Evolutionary conservation across 352 stramenopile genomes (phyloP).

Genomic region (Aphanomyces euteiches): DNA sequence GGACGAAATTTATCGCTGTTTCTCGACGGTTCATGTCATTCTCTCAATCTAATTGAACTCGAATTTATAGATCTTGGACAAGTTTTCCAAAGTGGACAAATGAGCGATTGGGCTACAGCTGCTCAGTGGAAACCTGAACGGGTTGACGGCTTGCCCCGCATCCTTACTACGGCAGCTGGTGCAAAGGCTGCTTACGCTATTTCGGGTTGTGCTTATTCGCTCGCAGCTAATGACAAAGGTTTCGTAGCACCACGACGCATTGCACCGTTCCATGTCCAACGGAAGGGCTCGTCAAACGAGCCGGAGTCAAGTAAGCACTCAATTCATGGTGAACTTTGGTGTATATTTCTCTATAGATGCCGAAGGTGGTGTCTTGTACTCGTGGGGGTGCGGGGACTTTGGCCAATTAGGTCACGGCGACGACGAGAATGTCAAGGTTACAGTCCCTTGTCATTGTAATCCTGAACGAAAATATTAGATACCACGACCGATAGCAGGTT

Average conservation of each 20-base stretch:
- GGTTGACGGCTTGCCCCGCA: conserved; percentile 20
- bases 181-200: conserved; percentile 56
- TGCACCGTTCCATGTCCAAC: not conserved
- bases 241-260: conserved; percentile 23
- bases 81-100: conserved; percentile 50
- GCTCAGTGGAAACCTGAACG: conserved; percentile 33
- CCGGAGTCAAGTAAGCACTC: too few relatives aligned
- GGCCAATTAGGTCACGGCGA: conserved; percentile 55
- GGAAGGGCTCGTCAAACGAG: not conserved
- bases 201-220: conserved; percentile 35
- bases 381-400: conserved; percentile 55
- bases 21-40: conserved; percentile 5
- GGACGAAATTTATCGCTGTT: conserved; percentile 20
- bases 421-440: not conserved
- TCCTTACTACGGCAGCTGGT: conserved; percentile 49
- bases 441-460: too few relatives aligned
- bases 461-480: too few relatives aligned
- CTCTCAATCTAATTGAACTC: not conserved
- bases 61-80: conserved; percentile 34
- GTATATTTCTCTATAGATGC: too few relatives aligned
- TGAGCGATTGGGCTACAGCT: conserved; percentile 54
- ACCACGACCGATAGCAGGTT: conserved; percentile 31
- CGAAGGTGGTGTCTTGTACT: conserved; percentile 44
- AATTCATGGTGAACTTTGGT: too few relatives aligned
- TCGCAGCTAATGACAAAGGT: not conserved